A percentile compares a stretch with the other conserved stretches of the same genome.
Conservation (phyloP, 2,329 filamentous ascomycete genomes). For the Paecilomyces fulvus region DNA sequence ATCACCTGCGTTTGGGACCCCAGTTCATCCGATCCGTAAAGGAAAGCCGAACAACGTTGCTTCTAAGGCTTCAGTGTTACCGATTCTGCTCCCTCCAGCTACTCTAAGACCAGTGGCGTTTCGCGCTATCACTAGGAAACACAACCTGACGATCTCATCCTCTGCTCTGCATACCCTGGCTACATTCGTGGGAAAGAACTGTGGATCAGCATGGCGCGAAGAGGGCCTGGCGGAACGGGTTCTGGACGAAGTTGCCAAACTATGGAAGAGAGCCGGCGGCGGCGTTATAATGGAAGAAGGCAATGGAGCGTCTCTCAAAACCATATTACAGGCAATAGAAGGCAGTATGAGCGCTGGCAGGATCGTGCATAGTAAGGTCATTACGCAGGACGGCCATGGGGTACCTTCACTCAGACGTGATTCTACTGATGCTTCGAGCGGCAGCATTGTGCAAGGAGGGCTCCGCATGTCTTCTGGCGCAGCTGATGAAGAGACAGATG, state of each 20-base stretch:
- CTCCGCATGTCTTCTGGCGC: conserved; percentile 27
- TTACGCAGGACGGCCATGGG: conserved; percentile 12
- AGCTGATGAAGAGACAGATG: conserved; percentile 48
- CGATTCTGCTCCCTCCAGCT: conserved; percentile 79
- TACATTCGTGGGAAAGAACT: conserved; percentile 83
- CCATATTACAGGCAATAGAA: conserved; percentile 76
- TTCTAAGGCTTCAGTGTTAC: conserved; percentile 59
- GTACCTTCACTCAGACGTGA: conserved; percentile 36
- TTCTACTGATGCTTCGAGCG: conserved; percentile 37
- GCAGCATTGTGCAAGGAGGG: conserved; percentile 32
- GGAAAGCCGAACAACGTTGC: conserved; percentile 40
- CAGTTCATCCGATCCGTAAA: conserved; percentile 60
- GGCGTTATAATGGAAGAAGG: conserved; percentile 85
- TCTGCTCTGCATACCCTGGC: conserved; percentile 78
- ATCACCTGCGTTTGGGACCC: conserved; percentile 83
- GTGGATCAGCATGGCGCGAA: conserved; percentile 92
- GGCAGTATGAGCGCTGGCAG: conserved; percentile 81
- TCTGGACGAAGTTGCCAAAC: conserved; percentile 80
- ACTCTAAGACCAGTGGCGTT: conserved; percentile 87
- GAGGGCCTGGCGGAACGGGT: conserved; percentile 88
- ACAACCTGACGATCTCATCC: conserved; percentile 85
- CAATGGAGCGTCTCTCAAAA: conserved; percentile 57
- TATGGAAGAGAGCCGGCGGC: conserved; percentile 84
- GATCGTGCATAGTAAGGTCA: conserved; percentile 40
- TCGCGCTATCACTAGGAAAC: conserved; percentile 93